Evolutionary conservation across 2,329 filamentous ascomycete genomes (phyloP), one percentile per base, ranked within the genome.

Genomic region (Diatrype stigma): DNA sequence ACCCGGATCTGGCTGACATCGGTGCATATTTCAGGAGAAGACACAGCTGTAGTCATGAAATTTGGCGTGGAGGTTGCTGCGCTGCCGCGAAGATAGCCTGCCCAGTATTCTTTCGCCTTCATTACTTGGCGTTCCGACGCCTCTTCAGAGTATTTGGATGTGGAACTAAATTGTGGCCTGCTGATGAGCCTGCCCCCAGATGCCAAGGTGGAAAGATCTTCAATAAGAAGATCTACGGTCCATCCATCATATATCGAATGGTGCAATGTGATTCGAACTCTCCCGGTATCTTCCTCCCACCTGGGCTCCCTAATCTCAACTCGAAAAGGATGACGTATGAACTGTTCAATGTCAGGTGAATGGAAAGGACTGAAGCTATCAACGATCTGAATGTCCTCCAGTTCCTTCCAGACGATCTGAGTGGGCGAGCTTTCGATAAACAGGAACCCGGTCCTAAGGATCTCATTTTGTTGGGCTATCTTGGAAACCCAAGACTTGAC

Each of bases 211-310:
- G 79, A 74, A 4, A 96, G 70, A 64, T 96, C 90, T 23, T 78
- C 71, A 14, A 89, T 60, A 0, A 95, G 68, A 28, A 93, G 73
- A 47, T 96, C 87, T 63, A 91, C 79, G 0, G 90, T 92, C 92
- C 92, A 96, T n/a, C 91, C 92, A 67, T 96, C 92, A 63, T 96
- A 96, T 1, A 95, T 66, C 1, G 89, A 84, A 68, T 96, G 92
- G 63, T 96, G 91, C 0, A 95, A 73, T 12, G 59, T 86, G 76
- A 42, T 89, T 48, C 11, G 80, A 67, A 52, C 65, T 66, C 3
- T 71, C 58, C 30, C 63, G 60, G 2, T 63, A 49, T 45, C 56
- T 50, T 4, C 63, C 46, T 17, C 57, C 17, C 7, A 47, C 30
- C 8, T 49, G 38, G 3, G 30, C 3, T 5, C 51, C 12, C 42